Evolutionary conservation across 345 rosid genomes (phyloP).

Genomic region (Salix viminalis): DNA sequence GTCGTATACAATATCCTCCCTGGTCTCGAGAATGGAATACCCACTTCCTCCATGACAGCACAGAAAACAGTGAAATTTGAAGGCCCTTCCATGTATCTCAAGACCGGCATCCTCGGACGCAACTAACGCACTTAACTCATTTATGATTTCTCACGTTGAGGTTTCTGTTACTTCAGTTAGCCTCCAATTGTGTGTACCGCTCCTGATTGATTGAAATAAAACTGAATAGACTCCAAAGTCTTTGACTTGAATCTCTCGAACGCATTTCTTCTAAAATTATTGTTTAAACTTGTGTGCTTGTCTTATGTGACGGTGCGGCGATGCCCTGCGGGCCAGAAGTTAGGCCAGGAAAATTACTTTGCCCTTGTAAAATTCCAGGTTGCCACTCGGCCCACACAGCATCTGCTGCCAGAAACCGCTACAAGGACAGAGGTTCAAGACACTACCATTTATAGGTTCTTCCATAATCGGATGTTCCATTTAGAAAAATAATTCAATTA

Average conservation of each 20-base stretch:
- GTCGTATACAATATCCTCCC: slow-evolving; percentile 28
- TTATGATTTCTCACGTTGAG: background rate
- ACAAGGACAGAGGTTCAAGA: no score
- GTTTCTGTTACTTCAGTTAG: background rate
- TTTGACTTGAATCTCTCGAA: background rate
- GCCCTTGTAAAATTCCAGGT: background rate
- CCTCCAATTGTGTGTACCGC: background rate
- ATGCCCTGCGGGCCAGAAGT: background rate
- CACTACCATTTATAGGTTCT: no score
- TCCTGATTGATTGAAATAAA: background rate
- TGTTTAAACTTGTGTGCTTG: background rate
- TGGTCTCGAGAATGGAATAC: background rate
- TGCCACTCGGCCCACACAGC: no score
- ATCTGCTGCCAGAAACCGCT: no score
- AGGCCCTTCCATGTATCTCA: slow-evolving; percentile 20
- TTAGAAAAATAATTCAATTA: no score
- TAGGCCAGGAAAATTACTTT: background rate
- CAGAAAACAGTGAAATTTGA: slow-evolving; percentile 5
- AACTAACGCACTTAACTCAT: background rate
- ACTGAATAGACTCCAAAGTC: background rate
- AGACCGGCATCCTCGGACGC: slow-evolving; percentile 21
- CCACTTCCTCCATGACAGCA: background rate
- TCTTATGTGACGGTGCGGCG: background rate
- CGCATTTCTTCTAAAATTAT: background rate
- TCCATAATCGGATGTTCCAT: no score